phyloP scores from a whole-genome alignment of 2,329 filamentous ascomycete species.

The Orbilia blumenaviensis region DNA sequence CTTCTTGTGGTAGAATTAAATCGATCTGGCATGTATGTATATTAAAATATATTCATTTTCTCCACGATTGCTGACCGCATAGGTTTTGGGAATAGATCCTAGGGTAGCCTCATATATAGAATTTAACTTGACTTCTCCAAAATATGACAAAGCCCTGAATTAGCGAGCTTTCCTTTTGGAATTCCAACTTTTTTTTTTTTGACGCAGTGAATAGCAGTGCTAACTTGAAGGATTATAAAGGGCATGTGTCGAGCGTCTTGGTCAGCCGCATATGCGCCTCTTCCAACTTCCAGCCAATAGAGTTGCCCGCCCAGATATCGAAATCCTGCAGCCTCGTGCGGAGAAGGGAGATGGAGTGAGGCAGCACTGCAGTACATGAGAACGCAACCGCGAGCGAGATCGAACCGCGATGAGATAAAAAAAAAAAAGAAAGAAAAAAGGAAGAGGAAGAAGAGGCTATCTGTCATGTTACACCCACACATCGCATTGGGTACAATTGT shows the following conservation, averaged over 20 bases:
- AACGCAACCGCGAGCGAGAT: too few species aligned
- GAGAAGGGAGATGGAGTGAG: conserved; percentile 11
- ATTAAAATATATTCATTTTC: conserved; percentile 20
- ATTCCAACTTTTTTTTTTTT: neutral
- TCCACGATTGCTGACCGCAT: neutral
- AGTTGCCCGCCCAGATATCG: neutral
- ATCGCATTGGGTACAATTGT: neutral
- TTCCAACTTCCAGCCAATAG: neutral
- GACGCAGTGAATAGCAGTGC: neutral
- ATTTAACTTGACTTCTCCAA: too few species aligned
- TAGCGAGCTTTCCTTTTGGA: neutral
- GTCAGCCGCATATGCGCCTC: conserved; percentile 15
- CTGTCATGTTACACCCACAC: neutral
- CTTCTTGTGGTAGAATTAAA: conserved; percentile 6
- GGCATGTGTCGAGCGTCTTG: neutral
- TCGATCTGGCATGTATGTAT: conserved; percentile 16
- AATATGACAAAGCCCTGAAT: too few species aligned
- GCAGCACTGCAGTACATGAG: too few species aligned
- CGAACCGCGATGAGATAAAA: too few species aligned
- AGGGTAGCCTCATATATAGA: too few species aligned
- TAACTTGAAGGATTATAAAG: neutral
- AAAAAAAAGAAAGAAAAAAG: too few species aligned
- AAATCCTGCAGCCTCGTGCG: conserved; percentile 15
- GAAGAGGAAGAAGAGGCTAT: neutral
- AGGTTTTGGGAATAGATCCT: neutral